Conservation (phyloP, 371 early-diverging fungal genomes). For the Nematocida ironsii region DNA sequence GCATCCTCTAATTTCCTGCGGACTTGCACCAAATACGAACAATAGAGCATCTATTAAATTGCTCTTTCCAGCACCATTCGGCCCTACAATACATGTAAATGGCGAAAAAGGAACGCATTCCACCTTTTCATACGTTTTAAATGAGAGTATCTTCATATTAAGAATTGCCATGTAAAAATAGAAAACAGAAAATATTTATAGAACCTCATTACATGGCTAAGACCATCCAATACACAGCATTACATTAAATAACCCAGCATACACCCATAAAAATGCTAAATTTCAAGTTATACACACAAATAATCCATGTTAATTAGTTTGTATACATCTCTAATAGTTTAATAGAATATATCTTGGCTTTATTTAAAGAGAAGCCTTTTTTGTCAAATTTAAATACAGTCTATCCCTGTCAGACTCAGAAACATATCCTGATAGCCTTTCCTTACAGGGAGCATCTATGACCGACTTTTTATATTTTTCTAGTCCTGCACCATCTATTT, state of each 20-base stretch:
- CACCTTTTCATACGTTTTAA: constrained; percentile 91
- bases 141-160: constrained; percentile 86
- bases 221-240: no score
- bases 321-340: no score
- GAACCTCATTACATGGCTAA: not conserved
- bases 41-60: constrained; percentile 97
- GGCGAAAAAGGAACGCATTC: constrained; percentile 85
- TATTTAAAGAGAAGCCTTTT: not conserved
- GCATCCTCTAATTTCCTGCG: constrained; percentile 36
- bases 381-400: not conserved
- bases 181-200: constrained; percentile 33
- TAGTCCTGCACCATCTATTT: not conserved
- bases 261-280: no score
- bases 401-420: not conserved
- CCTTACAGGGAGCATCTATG: not conserved
- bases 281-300: no score
- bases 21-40: constrained; percentile 83
- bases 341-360: not conserved
- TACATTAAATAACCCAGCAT: no score
- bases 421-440: not conserved
- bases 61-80: constrained; percentile 97
- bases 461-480: not conserved
- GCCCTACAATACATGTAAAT: constrained; percentile 94
- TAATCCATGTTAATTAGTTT: no score
- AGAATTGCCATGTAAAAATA: constrained; percentile 60